phyloP scores from a whole-genome alignment of 176 grass and related monocot genomes.

The Zea mays region DNA sequence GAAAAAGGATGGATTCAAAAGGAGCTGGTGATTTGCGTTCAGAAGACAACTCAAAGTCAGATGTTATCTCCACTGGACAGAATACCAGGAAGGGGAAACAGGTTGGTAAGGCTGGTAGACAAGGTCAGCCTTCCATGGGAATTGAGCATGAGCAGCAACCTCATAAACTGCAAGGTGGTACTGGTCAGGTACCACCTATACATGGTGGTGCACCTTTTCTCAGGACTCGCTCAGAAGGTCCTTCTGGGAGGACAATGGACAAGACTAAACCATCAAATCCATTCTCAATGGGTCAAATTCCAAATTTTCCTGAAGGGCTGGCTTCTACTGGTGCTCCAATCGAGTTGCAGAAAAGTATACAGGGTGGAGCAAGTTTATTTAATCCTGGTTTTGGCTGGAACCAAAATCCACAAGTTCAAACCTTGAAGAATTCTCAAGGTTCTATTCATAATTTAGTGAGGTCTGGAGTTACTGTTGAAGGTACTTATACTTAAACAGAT shows the following conservation, averaged over 20 bases:
- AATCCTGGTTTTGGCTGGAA: conserved; percentile 73
- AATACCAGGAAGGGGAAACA: conserved; percentile 81
- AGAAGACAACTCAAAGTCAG: conserved; percentile 72
- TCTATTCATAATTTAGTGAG: conserved; percentile 53
- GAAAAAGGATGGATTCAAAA: conserved; percentile 86
- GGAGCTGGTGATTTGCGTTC: conserved; percentile 53
- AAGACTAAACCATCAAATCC: conserved; percentile 51
- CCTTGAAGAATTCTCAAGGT: conserved; percentile 67
- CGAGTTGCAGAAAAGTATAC: conserved; percentile 72
- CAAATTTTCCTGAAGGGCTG: conserved; percentile 72
- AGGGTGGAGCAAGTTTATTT: conserved; percentile 61
- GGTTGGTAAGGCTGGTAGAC: conserved; percentile 49
- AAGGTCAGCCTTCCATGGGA: conserved; percentile 52
- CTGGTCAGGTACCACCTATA: conserved; percentile 46
- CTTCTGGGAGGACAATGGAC: conserved; percentile 56
- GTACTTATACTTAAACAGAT: conserved; percentile 38
- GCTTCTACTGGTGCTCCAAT: conserved; percentile 55
- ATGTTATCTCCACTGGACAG: conserved; percentile 58
- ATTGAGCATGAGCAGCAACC: conserved; percentile 65
- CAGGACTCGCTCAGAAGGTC: conserved; percentile 48
- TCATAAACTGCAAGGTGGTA: conserved; percentile 53
- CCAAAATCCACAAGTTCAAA: conserved; percentile 61
- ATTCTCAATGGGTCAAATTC: conserved; percentile 53
- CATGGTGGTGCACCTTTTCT: conserved; percentile 52
- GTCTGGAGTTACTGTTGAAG: conserved; percentile 64